Percentiles rank a stretch among this genome's conserved stretches.
phyloP scores from a whole-genome alignment of 2,329 filamentous ascomycete species.

The Aspergillus pseudoterreus region DNA sequence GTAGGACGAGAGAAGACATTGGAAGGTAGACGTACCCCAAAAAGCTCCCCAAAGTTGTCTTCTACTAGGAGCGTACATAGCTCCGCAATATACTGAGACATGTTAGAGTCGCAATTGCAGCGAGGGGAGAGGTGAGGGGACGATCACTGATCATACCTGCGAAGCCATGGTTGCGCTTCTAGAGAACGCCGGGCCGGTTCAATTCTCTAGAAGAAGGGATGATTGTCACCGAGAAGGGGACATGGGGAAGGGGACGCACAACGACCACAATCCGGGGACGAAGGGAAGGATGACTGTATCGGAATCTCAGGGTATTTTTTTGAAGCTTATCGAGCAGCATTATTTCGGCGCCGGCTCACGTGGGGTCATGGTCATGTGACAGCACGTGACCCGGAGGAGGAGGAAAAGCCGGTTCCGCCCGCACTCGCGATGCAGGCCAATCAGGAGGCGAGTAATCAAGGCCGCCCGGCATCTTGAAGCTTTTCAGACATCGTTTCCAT shows the following conservation, averaged over 20 bases:
- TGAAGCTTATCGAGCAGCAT: neutral
- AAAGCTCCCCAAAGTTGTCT: conserved; percentile 86
- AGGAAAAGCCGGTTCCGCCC: conserved; percentile 35
- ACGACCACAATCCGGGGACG: neutral
- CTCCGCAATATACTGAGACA: conserved; percentile 66
- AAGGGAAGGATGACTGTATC: no score
- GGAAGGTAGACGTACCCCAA: conserved; percentile 64
- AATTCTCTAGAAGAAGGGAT: conserved; percentile 65
- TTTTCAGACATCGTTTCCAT: conserved; percentile 36
- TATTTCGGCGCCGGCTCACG: conserved; percentile 13
- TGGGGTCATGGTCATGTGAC: conserved; percentile 13
- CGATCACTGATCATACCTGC: conserved; percentile 47
- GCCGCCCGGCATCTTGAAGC: conserved; percentile 39
- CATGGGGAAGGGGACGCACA: conserved; percentile 21
- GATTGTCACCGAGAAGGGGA: conserved; percentile 58
- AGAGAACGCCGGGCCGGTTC: conserved; percentile 67
- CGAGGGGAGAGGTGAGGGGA: conserved; percentile 17
- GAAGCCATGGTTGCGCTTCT: conserved; percentile 57
- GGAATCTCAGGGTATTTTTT: conserved; percentile 1
- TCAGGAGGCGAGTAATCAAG: conserved; percentile 36
- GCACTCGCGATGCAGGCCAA: conserved; percentile 37
- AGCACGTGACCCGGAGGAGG: conserved; percentile 21
- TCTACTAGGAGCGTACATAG: conserved; percentile 86
- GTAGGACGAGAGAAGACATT: neutral
- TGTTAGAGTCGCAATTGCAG: conserved; percentile 22